phyloP scores from a whole-genome alignment of 2,329 filamentous ascomycete species.

The Sarocladium strictum region DNA sequence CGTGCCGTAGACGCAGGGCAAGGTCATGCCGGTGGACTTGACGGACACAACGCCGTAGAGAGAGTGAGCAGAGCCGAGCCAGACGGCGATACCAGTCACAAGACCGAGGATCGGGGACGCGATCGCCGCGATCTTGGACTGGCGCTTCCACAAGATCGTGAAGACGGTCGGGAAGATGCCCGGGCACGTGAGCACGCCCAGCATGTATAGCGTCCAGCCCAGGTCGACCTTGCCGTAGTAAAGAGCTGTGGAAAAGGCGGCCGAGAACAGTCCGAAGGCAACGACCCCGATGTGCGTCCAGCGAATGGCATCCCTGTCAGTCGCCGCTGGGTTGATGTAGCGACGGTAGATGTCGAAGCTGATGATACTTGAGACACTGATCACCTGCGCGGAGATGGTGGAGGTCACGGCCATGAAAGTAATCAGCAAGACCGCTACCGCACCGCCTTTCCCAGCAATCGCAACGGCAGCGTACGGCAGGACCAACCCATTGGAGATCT shows the following conservation, averaged over 20 bases:
- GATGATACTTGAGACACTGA: conserved; percentile 47
- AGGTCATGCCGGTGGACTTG: conserved; percentile 37
- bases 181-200: conserved; percentile 46
- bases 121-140: conserved; percentile 43
- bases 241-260: conserved; percentile 44
- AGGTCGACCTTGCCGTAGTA: conserved; percentile 49
- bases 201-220: conserved; percentile 49
- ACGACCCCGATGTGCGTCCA: conserved; percentile 48
- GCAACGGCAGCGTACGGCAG: conserved; percentile 65
- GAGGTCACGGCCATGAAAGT: conserved; percentile 74
- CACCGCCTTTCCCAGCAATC: conserved; percentile 63
- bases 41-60: conserved; percentile 43
- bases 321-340: conserved; percentile 40
- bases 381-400: conserved; percentile 45
- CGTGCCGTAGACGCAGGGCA: conserved; percentile 48
- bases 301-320: conserved; percentile 42
- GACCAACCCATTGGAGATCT: conserved; percentile 63
- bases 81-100: conserved; percentile 43
- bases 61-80: conserved; percentile 41
- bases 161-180: conserved; percentile 48
- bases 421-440: conserved; percentile 60
- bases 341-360: conserved; percentile 48
- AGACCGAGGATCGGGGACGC: conserved; percentile 44
- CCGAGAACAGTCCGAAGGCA: conserved; percentile 44
- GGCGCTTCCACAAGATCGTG: conserved; percentile 45